A percentile compares a stretch with the other conserved stretches of the same genome.
Evolutionary conservation across 2,329 filamentous ascomycete species (phyloP).

Genomic region (Calonectria fujianensis): DNA sequence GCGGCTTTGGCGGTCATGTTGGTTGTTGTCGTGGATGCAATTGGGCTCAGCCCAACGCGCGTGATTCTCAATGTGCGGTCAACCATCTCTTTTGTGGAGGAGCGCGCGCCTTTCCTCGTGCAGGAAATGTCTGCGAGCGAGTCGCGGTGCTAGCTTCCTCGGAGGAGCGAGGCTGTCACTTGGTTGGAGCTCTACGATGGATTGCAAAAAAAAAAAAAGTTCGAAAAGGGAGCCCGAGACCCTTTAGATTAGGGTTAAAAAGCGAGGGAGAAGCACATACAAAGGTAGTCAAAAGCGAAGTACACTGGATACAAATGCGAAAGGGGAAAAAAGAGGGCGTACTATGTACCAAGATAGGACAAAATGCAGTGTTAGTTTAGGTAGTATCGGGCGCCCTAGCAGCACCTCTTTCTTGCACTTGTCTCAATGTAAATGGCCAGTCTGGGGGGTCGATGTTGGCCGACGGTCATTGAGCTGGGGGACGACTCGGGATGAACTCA

Average conservation of each 20-base stretch:
- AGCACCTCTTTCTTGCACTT: conserved; percentile 2
- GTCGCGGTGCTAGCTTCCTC: conserved; percentile 12
- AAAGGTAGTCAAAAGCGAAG: neutral
- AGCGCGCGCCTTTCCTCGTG: conserved; percentile 19
- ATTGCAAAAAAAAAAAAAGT: neutral
- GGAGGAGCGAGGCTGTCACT: conserved; percentile 21
- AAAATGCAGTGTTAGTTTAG: conserved; percentile 13
- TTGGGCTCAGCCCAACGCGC: conserved; percentile 3
- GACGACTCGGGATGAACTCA: conserved; percentile 30
- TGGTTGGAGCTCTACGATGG: neutral
- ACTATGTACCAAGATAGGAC: conserved; percentile 9
- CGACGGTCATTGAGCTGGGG: conserved; percentile 9
- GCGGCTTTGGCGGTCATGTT: conserved; percentile 17
- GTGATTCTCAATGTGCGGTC: conserved; percentile 17
- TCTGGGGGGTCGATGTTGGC: conserved; percentile 1
- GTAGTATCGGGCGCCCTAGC: conserved; percentile 4
- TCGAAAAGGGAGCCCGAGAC: neutral
- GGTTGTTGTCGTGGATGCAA: neutral
- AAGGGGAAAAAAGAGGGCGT: neutral
- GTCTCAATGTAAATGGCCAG: conserved; percentile 6
- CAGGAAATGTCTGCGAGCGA: conserved; percentile 26
- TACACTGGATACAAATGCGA: neutral
- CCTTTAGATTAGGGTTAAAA: neutral
- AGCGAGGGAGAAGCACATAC: neutral
- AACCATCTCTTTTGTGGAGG: conserved; percentile 11